phyloP scores from a whole-genome alignment of 306 rosid genomes.

The Cicer bijugum region DNA sequence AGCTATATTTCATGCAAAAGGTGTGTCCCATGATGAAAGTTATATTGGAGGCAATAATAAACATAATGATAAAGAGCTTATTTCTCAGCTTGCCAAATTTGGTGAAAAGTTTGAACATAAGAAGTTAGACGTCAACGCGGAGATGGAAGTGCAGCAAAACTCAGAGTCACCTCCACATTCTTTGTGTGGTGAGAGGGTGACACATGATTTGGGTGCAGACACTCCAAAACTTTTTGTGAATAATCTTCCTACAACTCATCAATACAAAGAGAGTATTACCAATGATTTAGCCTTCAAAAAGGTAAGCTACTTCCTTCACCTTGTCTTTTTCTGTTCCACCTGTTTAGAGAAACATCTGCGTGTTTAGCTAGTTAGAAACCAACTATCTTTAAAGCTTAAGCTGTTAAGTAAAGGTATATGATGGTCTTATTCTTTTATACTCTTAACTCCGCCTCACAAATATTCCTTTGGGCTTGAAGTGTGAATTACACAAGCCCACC shows the following conservation, averaged over 20 bases:
- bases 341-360: slow-evolving; percentile 28
- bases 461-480: slow-evolving; percentile 4
- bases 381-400: slow-evolving; percentile 5
- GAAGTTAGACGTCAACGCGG: slow-evolving; percentile 43
- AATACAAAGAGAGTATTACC: slow-evolving; percentile 39
- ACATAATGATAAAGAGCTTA: slow-evolving; percentile 36
- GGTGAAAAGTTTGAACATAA: slow-evolving; percentile 45
- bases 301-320: slow-evolving; percentile 47
- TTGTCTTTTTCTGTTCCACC: slow-evolving; percentile 34
- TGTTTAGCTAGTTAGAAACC: slow-evolving; percentile 32
- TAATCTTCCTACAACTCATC: slow-evolving; percentile 41
- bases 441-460: not conserved
- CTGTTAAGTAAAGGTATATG: slow-evolving; percentile 17
- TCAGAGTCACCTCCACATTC: slow-evolving; percentile 41
- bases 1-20: slow-evolving; percentile 50
- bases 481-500: slow-evolving; percentile 2
- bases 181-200: slow-evolving; percentile 51
- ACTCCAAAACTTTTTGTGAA: slow-evolving; percentile 30
- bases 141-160: slow-evolving; percentile 45
- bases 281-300: slow-evolving; percentile 43
- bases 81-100: slow-evolving; percentile 45
- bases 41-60: slow-evolving; percentile 38
- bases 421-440: slow-evolving; percentile 22
- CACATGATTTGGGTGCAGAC: slow-evolving; percentile 45
- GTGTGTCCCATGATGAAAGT: slow-evolving; percentile 51